Evolutionary conservation across 805 yeast species (phyloP), one percentile per base, ranked within the genome.

Genomic region (Brettanomyces custersianus): DNA sequence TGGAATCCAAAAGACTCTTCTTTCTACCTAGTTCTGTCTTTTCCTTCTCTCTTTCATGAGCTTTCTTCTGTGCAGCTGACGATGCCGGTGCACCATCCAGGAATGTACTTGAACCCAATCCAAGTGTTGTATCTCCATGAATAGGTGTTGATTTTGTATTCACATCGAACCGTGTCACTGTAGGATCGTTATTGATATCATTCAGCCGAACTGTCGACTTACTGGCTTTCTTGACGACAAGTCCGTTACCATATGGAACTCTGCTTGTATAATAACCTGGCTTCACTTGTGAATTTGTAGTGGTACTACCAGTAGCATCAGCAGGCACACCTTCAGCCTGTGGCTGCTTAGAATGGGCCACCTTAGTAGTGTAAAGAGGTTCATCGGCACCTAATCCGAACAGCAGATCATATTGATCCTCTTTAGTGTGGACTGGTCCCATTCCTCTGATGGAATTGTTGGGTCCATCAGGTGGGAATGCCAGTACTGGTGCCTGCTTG

Each of bases 381-480:
- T 69, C 75, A 28, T 67, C 36, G 15, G 39, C 39, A 37, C 65
- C 67, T 38, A 66, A 74, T 15, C 96, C 96, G 55, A 86, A 81
- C 4, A 88, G 86, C 51, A 75, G 70, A 55, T 84, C 78, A 50
- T 80, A 67, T 33, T 80, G 78, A 27, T 79, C 70, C 29, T 70
- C 72, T 49, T 75, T 80, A 12, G 76, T 63, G 35, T 65, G 59
- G 22, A 60, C 54, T 20, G 74, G 72, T 20, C 74, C 76, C 41
- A 72, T 64, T 18, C 94, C 94, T 47, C 74, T 74, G 42, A 90
- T 77, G 5, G 90, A 72, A 51, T 74, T 81, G 60, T 92, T 92
- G 43, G 97, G 96, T 0, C 97, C 96, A 60, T 90, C 94, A 5
- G 72, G 83, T 0, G 96, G 96, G 69, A 90, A 92, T 1, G 98